These are phyloP conservation scores for Apiospora pterosperma DNA, from an alignment of 2,329 filamentous ascomycete species.

Conservation along the genomic window DNA sequence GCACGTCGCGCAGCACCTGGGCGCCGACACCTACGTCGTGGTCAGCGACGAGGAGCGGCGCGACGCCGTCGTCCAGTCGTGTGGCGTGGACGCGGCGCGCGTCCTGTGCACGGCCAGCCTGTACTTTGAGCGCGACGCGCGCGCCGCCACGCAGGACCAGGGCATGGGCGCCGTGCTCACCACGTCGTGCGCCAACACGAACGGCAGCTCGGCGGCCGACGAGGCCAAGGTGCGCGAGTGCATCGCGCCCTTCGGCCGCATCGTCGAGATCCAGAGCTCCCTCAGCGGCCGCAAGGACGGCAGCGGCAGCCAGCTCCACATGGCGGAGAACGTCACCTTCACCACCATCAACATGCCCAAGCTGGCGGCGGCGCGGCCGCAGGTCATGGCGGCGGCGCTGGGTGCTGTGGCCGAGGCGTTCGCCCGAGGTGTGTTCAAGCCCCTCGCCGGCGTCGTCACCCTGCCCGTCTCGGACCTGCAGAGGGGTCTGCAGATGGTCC, in stretches of 20 bases:
- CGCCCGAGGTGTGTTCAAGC: constrained; percentile 20
- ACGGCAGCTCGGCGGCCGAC: constrained; percentile 23
- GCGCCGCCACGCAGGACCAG: background rate
- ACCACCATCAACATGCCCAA: constrained; percentile 42
- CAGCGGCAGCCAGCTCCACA: constrained; percentile 37
- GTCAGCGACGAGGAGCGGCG: constrained; percentile 7
- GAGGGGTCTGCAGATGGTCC: constrained; percentile 40
- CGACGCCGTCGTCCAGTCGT: background rate
- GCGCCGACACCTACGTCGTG: constrained; percentile 7
- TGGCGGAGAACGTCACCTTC: constrained; percentile 44
- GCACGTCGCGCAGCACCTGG: constrained; percentile 5
- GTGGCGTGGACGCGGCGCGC: constrained; percentile 2
- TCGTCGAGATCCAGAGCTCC: constrained; percentile 20
- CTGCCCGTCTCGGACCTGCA: constrained; percentile 31
- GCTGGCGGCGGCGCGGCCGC: constrained; percentile 30
- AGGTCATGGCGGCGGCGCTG: constrained; percentile 19
- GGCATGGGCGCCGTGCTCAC: constrained; percentile 14
- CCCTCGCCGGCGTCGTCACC: constrained; percentile 29
- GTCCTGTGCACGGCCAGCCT: constrained; percentile 6
- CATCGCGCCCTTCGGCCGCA: constrained; percentile 26
- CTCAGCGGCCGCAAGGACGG: constrained; percentile 17
- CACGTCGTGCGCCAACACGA: constrained; percentile 22
- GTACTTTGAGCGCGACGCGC: constrained; percentile 4
- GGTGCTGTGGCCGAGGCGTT: constrained; percentile 22
- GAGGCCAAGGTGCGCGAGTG: constrained; percentile 28